These are phyloP conservation scores for Xylaria flabelliformis DNA, from an alignment of 495 filamentous ascomycete genomes.

Conservation along the genomic window DNA sequence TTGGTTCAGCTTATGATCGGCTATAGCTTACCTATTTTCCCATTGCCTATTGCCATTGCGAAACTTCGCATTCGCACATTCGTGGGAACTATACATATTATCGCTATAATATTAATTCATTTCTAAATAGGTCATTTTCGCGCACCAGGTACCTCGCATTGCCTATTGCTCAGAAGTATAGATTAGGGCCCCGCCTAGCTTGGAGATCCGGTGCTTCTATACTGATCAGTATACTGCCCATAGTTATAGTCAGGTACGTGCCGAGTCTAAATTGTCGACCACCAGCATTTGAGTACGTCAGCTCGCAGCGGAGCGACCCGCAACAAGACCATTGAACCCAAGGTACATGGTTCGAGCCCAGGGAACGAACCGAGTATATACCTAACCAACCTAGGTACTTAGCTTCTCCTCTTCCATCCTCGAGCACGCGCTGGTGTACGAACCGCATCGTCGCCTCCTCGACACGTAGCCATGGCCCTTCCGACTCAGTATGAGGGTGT, in stretches of 20 bases:
- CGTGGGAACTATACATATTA: too few species aligned
- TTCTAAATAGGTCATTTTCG: too few species aligned
- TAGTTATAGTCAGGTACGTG: background rate
- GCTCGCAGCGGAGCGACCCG: slow-evolving; percentile 15
- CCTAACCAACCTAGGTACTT: background rate
- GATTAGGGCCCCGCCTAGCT: too few species aligned
- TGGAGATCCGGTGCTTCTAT: too few species aligned
- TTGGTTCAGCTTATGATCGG: too few species aligned
- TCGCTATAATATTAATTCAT: too few species aligned
- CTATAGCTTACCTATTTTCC: too few species aligned
- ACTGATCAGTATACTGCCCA: background rate
- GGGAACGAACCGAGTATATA: too few species aligned
- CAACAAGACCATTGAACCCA: background rate
- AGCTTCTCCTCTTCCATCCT: background rate
- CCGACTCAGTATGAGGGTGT: slow-evolving; percentile 43
- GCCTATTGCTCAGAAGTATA: too few species aligned
- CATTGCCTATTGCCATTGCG: too few species aligned
- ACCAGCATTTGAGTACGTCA: slow-evolving; percentile 8
- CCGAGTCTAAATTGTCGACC: background rate
- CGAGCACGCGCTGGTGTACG: background rate
- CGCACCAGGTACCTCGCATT: too few species aligned
- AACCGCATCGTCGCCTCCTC: background rate
- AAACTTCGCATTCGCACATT: too few species aligned
- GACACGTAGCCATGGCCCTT: slow-evolving; percentile 35
- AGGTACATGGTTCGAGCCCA: background rate